Percentiles rank a stretch among this genome's conserved stretches.
These are phyloP conservation scores for Cyclanthera cordifolia DNA, from an alignment of 306 rosid genomes.

Conservation along the genomic window DNA sequence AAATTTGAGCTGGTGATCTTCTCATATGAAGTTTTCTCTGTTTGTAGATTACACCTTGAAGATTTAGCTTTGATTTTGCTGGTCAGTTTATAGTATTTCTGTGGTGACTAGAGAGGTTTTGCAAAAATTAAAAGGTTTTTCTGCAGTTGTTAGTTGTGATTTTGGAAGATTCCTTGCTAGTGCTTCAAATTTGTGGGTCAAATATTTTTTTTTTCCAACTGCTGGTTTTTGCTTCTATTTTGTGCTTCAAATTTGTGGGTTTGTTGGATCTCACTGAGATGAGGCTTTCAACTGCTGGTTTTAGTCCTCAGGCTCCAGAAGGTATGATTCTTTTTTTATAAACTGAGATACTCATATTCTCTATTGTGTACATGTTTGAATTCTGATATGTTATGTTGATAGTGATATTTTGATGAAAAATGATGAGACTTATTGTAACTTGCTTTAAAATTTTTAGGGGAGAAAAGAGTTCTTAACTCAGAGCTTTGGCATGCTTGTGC, in stretches of 20 bases:
- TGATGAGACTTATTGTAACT: slow-evolving; percentile 1
- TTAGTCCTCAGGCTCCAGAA: slow-evolving; percentile 82
- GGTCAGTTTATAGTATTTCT: slow-evolving; percentile 20
- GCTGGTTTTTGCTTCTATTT: slow-evolving; percentile 25
- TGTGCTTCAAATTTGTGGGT: slow-evolving; percentile 13
- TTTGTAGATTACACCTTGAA: slow-evolving; percentile 25
- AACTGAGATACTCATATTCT: background rate
- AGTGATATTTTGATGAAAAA: background rate
- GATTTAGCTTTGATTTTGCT: slow-evolving; percentile 36
- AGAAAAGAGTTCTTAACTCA: slow-evolving; percentile 72
- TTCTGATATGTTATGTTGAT: background rate
- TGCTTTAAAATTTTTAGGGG: slow-evolving; percentile 52
- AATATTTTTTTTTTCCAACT: too few relatives aligned
- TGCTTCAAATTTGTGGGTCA: slow-evolving; percentile 26
- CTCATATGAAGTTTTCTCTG: slow-evolving; percentile 28
- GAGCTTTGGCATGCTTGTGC: slow-evolving; percentile 99
- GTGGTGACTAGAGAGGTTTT: slow-evolving; percentile 28
- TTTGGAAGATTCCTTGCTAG: slow-evolving; percentile 22
- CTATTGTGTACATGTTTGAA: background rate
- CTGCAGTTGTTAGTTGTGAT: slow-evolving; percentile 23
- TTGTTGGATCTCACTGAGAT: slow-evolving; percentile 26
- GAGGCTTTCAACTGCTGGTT: slow-evolving; percentile 85
- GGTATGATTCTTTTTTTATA: slow-evolving; percentile 25
- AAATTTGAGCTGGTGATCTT: slow-evolving; percentile 20
- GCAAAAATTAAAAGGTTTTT: slow-evolving; percentile 20